Conservation (phyloP, 306 rosid genomes). For the Prunus salicina region DNA sequence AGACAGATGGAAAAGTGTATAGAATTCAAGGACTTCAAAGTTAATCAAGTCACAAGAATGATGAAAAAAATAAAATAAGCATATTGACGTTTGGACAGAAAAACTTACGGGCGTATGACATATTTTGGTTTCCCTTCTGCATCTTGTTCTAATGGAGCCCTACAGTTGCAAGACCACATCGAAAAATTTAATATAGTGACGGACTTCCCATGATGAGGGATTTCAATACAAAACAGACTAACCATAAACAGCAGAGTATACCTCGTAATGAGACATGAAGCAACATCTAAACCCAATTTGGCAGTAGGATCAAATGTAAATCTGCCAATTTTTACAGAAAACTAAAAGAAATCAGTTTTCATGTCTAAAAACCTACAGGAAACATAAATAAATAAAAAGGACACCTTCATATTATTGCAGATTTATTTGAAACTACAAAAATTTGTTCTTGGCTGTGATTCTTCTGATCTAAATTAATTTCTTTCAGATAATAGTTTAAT, state of each 20-base stretch:
- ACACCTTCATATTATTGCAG: background rate
- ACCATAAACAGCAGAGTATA: slow-evolving; percentile 23
- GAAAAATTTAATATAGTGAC: background rate
- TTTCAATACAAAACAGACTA: background rate
- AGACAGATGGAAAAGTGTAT: background rate
- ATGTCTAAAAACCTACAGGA: background rate
- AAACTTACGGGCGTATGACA: slow-evolving; percentile 85
- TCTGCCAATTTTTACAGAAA: slow-evolving; percentile 42
- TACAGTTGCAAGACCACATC: slow-evolving; percentile 27
- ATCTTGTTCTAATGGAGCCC: slow-evolving; percentile 79
- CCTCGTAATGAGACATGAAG: slow-evolving; percentile 87
- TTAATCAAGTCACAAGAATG: background rate
- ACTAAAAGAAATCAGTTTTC: slow-evolving; percentile 2
- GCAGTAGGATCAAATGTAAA: slow-evolving; percentile 76
- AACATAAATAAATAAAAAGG: background rate
- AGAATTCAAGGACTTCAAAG: background rate
- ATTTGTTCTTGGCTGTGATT: background rate
- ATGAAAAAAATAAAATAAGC: slow-evolving; percentile 10
- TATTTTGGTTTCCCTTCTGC: slow-evolving; percentile 78
- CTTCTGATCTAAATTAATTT: background rate
- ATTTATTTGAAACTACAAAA: background rate
- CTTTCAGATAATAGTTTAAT: background rate
- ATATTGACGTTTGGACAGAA: slow-evolving; percentile 14
- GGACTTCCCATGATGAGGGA: background rate
- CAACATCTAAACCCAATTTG: slow-evolving; percentile 75